phyloP scores from a whole-genome alignment of 202 grass and related monocot species.

The Dendrocalamus latiflorus region DNA sequence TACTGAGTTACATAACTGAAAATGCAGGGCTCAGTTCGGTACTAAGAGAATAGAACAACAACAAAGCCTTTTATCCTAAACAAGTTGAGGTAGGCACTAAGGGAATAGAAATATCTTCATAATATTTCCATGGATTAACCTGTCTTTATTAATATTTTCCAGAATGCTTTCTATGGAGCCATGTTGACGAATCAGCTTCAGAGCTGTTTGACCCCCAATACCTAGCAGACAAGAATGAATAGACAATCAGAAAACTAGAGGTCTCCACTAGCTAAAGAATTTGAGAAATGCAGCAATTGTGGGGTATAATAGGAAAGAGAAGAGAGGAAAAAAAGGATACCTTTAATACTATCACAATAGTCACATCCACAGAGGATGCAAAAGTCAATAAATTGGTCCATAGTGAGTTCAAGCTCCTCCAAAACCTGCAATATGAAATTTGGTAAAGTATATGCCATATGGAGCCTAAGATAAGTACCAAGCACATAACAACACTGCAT shows the following conservation, averaged over 20 bases:
- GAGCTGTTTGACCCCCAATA: constrained; percentile 78
- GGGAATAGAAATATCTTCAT: constrained; percentile 15
- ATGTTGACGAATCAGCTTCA: constrained; percentile 79
- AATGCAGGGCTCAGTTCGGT: not conserved
- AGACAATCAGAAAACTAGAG: not conserved
- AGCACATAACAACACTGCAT: not conserved
- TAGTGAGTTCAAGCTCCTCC: constrained; percentile 85
- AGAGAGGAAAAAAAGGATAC: constrained; percentile 22
- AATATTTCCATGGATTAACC: constrained; percentile 26
- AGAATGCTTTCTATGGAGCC: constrained; percentile 81
- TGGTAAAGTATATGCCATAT: not conserved
- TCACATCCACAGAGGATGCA: constrained; percentile 95
- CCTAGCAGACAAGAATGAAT: constrained; percentile 42
- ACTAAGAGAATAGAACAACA: not conserved
- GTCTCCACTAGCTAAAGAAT: not conserved
- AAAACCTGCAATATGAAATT: constrained; percentile 61
- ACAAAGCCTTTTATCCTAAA: not conserved
- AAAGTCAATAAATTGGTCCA: constrained; percentile 98
- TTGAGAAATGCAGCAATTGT: constrained; percentile 23
- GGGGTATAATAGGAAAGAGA: not conserved
- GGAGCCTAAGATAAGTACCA: constrained; percentile 1
- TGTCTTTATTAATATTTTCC: constrained; percentile 89
- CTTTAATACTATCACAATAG: constrained; percentile 96
- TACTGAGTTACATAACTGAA: not conserved
- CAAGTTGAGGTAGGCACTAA: not conserved